Conservation (phyloP, 805 yeast species). For the Kockiozyma suomiensis region DNA sequence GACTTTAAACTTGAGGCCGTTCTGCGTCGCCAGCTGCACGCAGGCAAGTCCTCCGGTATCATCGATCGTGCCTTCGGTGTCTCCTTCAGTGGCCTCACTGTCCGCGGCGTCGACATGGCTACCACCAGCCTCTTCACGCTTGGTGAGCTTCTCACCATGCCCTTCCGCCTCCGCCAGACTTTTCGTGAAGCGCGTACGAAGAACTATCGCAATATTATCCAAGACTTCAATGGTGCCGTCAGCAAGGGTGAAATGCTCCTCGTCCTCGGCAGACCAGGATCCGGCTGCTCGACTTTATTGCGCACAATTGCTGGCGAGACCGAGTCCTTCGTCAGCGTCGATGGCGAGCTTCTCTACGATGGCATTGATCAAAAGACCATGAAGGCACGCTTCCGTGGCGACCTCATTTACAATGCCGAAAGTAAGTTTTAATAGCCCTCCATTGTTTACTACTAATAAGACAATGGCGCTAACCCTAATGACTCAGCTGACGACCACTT, state of each 20-base stretch:
- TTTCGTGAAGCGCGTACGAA: conserved; percentile 11
- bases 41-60: conserved; percentile 41
- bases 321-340: conserved; percentile 52
- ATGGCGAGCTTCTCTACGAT: conserved; percentile 63
- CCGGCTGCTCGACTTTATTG: conserved; percentile 66
- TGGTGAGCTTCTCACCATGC: conserved; percentile 45
- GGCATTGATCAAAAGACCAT: conserved; percentile 63
- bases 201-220: conserved; percentile 35
- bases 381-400: conserved; percentile 59
- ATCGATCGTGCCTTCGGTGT: conserved; percentile 44
- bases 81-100: conserved; percentile 45
- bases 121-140: conserved; percentile 52
- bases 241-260: conserved; percentile 68
- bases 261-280: conserved; percentile 80
- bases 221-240: conserved; percentile 57
- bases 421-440: too few relatives aligned
- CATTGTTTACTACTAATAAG: conserved; percentile 28
- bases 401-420: conserved; percentile 42
- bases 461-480: background rate
- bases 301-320: conserved; percentile 74
- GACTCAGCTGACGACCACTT: conserved; percentile 59
- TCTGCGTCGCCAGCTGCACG: conserved; percentile 37
- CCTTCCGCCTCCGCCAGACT: conserved; percentile 37
- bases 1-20: conserved; percentile 42
- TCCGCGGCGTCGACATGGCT: conserved; percentile 52